Percentiles rank a stretch among this genome's conserved stretches.
These are phyloP conservation scores for Durotheca rogersii DNA, from an alignment of 495 filamentous ascomycete species.

Conservation along the genomic window DNA sequence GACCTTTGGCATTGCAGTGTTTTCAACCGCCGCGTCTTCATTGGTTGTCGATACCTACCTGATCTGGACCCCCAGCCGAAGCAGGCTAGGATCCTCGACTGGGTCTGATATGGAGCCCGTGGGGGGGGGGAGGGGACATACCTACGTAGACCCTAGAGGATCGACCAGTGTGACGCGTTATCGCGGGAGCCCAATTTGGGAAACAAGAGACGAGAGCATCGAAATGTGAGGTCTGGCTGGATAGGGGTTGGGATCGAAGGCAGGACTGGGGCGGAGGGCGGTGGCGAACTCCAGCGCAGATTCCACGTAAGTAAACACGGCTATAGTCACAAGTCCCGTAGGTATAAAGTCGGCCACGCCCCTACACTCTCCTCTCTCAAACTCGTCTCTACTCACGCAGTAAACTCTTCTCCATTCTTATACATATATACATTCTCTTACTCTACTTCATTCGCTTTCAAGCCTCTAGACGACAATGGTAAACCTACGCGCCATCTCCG, in stretches of 20 bases:
- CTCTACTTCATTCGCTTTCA: constrained; percentile 2
- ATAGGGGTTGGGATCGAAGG: neutral
- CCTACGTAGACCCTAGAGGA: constrained; percentile 19
- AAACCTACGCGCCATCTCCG: constrained; percentile 26
- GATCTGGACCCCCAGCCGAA: constrained; percentile 19
- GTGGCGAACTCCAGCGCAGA: constrained; percentile 12
- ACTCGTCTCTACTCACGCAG: neutral
- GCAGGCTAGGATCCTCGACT: constrained; percentile 12
- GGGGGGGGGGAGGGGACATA: no score
- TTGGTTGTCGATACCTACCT: constrained; percentile 25
- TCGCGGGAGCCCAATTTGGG: constrained; percentile 24
- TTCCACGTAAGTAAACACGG: constrained; percentile 4
- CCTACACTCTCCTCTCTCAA: neutral
- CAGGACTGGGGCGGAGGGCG: neutral
- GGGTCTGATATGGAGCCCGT: constrained; percentile 23
- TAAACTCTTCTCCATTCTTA: no score
- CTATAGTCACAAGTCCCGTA: constrained; percentile 10
- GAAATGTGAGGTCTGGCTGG: constrained; percentile 7
- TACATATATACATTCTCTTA: no score
- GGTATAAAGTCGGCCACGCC: constrained; percentile 20
- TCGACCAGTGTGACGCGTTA: constrained; percentile 7
- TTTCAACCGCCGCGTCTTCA: constrained; percentile 26
- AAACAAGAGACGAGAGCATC: constrained; percentile 16
- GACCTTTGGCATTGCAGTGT: constrained; percentile 22
- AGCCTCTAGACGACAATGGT: constrained; percentile 21